Evolutionary conservation across 2,329 filamentous ascomycete genomes (phyloP), one percentile per base, ranked within the genome.

Genomic region (Juglanconis oblonga): DNA sequence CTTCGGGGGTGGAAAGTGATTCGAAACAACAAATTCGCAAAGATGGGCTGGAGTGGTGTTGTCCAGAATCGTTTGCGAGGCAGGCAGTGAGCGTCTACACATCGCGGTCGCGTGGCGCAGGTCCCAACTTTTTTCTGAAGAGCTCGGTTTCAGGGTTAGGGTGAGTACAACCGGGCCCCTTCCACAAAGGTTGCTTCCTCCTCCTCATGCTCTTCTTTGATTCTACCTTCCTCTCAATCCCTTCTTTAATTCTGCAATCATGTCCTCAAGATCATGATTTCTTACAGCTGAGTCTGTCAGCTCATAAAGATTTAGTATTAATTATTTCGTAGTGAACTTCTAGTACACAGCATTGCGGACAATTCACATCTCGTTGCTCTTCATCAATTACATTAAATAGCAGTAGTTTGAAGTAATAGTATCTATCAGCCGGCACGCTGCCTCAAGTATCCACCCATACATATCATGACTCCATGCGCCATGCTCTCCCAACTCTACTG

Each of bases 401-500:
- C 13, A 11, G 4, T n/a, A 47, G 17, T 29, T 24, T 5, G 5
- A 47, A 47, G 17, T 17, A 47, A 24, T 47, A n/a, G 44, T 47
- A 47, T 47, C 44, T 47, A 47, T 47, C 44, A 17, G 17, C n/a
- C 17, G 9, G n/a, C 14, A 17, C 17, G 44, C 8, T n/a, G 14
- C n/a, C n/a, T 10, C 44, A 17, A 6, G 17, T 9, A 29, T 17
- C 14, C 17, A n/a, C 17, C 5, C 13, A 2, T 44, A 24, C 24
- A 24, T n/a, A 13, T 44, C 40, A 47, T 7, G 14, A 48, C 33
- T 33, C 33, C 17, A 29, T 31, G 24, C 53, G 42, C 53, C 53
- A 45, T 33, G 53, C 53, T 55, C 33, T 31, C 13, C 10, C 24
- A 24, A 40, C 10, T 61, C 67, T 74, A 83, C 66, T 81, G 78